phyloP scores from a whole-genome alignment of 2,329 filamentous ascomycete genomes.

The Cladophialophora carrionii region DNA sequence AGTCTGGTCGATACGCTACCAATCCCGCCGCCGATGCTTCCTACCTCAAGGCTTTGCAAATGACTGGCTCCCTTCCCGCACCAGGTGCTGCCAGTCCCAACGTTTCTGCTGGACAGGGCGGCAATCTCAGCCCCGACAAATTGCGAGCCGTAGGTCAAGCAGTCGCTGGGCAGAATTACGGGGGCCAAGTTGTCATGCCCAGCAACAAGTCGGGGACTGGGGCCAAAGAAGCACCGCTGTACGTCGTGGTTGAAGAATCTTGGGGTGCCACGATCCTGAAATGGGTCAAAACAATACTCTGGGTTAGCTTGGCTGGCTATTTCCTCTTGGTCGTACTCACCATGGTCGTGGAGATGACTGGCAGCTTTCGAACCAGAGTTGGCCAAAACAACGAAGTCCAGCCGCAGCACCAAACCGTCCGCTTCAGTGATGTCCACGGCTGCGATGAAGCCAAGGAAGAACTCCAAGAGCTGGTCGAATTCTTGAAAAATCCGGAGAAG shows the following conservation, averaged over 20 bases:
- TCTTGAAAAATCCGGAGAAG: conserved; percentile 87
- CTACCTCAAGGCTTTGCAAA: conserved; percentile 74
- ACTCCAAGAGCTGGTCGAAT: conserved; percentile 94
- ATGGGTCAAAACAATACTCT: conserved; percentile 84
- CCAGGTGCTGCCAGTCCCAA: conserved; percentile 33
- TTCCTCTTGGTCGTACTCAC: conserved; percentile 77
- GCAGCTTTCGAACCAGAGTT: conserved; percentile 67
- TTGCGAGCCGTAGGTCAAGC: conserved; percentile 81
- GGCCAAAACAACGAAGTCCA: conserved; percentile 80
- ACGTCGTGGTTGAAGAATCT: conserved; percentile 94
- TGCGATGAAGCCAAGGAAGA: conserved; percentile 99
- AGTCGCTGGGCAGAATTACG: conserved; percentile 68
- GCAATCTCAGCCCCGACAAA: conserved; percentile 61
- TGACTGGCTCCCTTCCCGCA: conserved; percentile 53
- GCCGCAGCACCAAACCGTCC: conserved; percentile 86
- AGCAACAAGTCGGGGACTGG: conserved; percentile 63
- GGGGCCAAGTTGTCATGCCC: conserved; percentile 57
- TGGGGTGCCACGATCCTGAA: conserved; percentile 78
- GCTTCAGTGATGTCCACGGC: conserved; percentile 92
- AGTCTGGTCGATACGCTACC: conserved; percentile 80
- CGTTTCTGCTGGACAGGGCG: conserved; percentile 3
- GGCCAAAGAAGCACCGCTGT: conserved; percentile 80
- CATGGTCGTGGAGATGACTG: conserved; percentile 79
- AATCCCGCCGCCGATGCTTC: conserved; percentile 76
- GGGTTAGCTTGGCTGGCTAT: conserved; percentile 78